Base-by-base conservation (phyloP, 495 filamentous ascomycete genomes). In the Aspergillus bertholletiae region DNA sequence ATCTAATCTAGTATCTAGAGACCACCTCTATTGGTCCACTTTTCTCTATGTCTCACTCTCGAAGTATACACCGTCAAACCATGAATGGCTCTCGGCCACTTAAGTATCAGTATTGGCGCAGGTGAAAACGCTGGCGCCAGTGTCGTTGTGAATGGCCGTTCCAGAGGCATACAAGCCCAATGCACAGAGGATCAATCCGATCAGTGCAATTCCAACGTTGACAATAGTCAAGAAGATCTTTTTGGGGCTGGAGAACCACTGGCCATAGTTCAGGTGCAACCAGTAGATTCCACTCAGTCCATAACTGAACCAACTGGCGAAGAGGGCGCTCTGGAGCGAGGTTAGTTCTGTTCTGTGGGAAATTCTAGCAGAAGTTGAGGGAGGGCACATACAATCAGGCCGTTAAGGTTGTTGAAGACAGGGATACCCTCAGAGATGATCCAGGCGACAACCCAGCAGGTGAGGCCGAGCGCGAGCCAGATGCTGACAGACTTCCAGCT, bases 361-460 rank as follows among this genome's bases (percentile, higher is more conserved):
- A n/a, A n/a, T n/a, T n/a, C n/a, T n/a, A 53, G 49, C 18, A 46
- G 8, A 8, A 8, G 5, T 8, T 28, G 15, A 20, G 30, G 17
- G 15, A 40, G 11, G 7, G 18, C 5, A 54, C 52, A 37, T 48
- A 54, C 52, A 52, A 79, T 76, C 53, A 81, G 48, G 24, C 68
- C 68, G 48, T 88, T 68, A 55, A 89, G 61, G 45, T 83, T 77
- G 58, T 76, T 82, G 72, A 89, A 89, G 64, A 83, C 79, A 12
- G 87, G 87, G 23, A 90, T 86, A 18, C 82, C 80, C 62, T 85
- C 80, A 30, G 84, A 84, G 58, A 90, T 84, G 51, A 89, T 70
- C 80, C 83, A 89, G 5, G 84, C 84, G 27, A 87, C 60, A 20
- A 85, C 37, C 64, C 84, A 88, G 57, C 87, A 73, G 52, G 64